These are phyloP conservation scores for Volvox reticuliferus DNA, from an alignment of 139 green algal genomes.

Conservation along the genomic window DNA sequence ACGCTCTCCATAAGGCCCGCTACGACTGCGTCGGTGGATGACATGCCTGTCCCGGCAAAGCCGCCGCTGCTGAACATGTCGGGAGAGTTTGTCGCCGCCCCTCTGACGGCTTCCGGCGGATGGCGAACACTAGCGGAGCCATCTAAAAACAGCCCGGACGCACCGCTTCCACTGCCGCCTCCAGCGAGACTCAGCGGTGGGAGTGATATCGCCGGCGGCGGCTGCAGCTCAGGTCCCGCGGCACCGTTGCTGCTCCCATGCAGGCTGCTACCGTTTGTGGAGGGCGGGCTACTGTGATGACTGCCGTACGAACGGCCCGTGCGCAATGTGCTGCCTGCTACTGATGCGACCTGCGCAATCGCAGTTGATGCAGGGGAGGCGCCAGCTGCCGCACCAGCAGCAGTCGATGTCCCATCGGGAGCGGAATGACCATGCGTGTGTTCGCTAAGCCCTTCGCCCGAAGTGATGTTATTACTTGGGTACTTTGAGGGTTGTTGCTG, in stretches of 20 bases:
- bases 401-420: background rate
- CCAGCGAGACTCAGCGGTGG: background rate
- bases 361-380: background rate
- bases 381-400: background rate
- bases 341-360: background rate
- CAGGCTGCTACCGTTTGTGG: background rate
- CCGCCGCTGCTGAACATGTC: background rate
- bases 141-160: background rate
- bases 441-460: background rate
- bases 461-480: background rate
- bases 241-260: conserved; percentile 2
- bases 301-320: background rate
- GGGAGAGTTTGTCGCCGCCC: background rate
- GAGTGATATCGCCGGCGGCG: background rate
- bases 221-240: background rate
- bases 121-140: background rate
- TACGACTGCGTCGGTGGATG: background rate
- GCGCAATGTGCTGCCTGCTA: background rate
- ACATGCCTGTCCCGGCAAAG: background rate
- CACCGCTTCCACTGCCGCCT: background rate
- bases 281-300: background rate
- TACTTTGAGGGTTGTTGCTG: background rate
- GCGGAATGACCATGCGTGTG: background rate
- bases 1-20: conserved; percentile 39
- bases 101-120: background rate